These are phyloP conservation scores for Coemansia sp. DNA, from an alignment of 192 early-diverging fungal species.

Conservation along the genomic window DNA sequence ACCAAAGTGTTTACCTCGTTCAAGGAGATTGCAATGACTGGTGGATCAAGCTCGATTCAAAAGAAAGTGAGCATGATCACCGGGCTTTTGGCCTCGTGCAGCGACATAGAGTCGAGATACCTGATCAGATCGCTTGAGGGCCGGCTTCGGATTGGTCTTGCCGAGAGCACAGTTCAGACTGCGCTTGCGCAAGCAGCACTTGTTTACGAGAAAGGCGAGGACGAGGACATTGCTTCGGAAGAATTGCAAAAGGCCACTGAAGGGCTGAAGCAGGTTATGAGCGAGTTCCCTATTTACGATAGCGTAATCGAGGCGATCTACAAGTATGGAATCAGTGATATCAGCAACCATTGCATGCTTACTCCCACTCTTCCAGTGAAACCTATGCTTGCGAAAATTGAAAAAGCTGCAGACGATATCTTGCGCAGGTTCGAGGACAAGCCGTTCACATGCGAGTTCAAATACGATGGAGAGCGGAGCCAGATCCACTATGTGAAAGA, in stretches of 20 bases:
- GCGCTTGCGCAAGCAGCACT: constrained; percentile 86
- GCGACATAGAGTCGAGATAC: constrained; percentile 81
- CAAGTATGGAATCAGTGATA: constrained; percentile 66
- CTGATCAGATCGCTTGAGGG: constrained; percentile 83
- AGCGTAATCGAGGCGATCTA: constrained; percentile 85
- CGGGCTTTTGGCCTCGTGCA: constrained; percentile 72
- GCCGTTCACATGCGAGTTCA: constrained; percentile 96
- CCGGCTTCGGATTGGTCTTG: constrained; percentile 93
- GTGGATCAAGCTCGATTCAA: constrained; percentile 63
- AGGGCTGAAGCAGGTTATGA: constrained; percentile 61
- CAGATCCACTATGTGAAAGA: constrained; percentile 82
- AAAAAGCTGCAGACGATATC: constrained; percentile 89
- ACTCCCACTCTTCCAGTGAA: constrained; percentile 96
- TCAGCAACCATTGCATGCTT: constrained; percentile 81
- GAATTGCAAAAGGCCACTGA: constrained; percentile 57
- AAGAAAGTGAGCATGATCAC: constrained; percentile 78
- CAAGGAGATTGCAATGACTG: constrained; percentile 79
- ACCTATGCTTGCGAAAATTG: constrained; percentile 99
- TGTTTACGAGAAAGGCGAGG: constrained; percentile 52
- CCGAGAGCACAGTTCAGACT: constrained; percentile 87
- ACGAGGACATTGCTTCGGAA: constrained; percentile 9
- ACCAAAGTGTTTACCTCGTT: constrained; percentile 81
- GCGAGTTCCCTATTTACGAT: constrained; percentile 92
- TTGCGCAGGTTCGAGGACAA: constrained; percentile 91
- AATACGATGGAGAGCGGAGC: constrained; percentile 96